phyloP scores from a whole-genome alignment of 768 basidiomycete genomes.

The Arthromyces matolae region DNA sequence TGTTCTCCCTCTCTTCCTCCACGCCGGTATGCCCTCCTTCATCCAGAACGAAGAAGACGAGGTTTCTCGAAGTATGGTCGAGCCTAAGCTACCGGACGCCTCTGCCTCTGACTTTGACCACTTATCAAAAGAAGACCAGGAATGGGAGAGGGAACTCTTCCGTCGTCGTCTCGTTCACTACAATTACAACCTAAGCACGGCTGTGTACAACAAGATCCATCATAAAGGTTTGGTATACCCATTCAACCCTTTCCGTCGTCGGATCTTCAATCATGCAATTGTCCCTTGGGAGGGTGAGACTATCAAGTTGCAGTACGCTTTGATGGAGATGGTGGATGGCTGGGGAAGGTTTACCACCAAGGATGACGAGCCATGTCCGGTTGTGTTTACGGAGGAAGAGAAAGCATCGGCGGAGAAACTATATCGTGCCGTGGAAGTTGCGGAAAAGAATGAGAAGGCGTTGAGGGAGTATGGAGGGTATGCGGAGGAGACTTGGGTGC shows the following conservation, averaged over 20 bases:
- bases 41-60: constrained; percentile 26
- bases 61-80: constrained; percentile 18
- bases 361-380: constrained; percentile 37
- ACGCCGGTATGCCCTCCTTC: constrained; percentile 23
- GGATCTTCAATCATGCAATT: constrained; percentile 43
- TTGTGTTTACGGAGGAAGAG: constrained; percentile 45
- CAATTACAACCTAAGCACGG: constrained; percentile 31
- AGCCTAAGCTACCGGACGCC: constrained; percentile 23
- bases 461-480: constrained; percentile 26
- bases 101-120: constrained; percentile 24
- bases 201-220: constrained; percentile 43
- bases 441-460: constrained; percentile 28
- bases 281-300: constrained; percentile 51
- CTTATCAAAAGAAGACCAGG: constrained; percentile 20
- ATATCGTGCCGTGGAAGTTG: constrained; percentile 24
- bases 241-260: constrained; percentile 29
- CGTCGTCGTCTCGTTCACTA: constrained; percentile 28
- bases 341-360: constrained; percentile 42
- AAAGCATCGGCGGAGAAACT: constrained; percentile 38
- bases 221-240: constrained; percentile 35
- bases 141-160: constrained; percentile 20
- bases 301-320: constrained; percentile 39
- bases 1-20: constrained; percentile 28
- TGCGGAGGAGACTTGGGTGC: constrained; percentile 42
- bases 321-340: constrained; percentile 39